Base-by-base conservation (phyloP, 2,329 filamentous ascomycete species). In the Dactylellina cionopaga region DNA sequence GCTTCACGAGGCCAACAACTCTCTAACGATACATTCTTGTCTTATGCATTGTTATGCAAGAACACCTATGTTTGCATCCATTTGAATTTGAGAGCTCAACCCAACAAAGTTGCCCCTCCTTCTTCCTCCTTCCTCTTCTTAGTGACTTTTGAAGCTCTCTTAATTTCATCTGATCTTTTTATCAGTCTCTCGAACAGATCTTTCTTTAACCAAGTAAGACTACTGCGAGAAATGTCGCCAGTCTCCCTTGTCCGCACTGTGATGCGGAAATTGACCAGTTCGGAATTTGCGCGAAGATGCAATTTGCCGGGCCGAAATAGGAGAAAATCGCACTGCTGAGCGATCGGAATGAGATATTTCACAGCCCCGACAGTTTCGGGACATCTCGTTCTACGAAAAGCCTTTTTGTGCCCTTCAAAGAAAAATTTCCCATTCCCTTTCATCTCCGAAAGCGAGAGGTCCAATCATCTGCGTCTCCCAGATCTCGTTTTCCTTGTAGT, bases 271-370 rank as follows among this genome's bases (percentile, higher is more conserved):
- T 71, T 71, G 66, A 43, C 25, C 47, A 4, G 24, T 9, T 70
- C 65, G 65, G 66, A 41, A 27, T 52, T 44, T 43, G 41, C 46
- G 51, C 43, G 58, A 70, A 56, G 17, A 52, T 39, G 31, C 15
- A 52, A 58, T 64, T 58, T 64, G 31, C 66, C 66, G 66, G 66
- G 49, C 66, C 66, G 66, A 71, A 71, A 64, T 55, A 59, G 66
- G 65, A 49, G 44, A 51, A 59, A 41, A 47, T 51, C 15, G n/a
- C 37, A 65, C n/a, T 22, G 29, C 41, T 44, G 64, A 37, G 54
- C 33, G n/a, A 24, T 64, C 66, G 66, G 66, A 71, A 71, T 71
- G 66, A 71, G 66, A 71, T 71, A 71, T 71, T 71, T 71, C 51
- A 22, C 43, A 59, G 25, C 49, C 59, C 52, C 63, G 54, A 68